These are phyloP conservation scores for Spraguea lophii DNA, from an alignment of 371 early-diverging fungal genomes.

Conservation along the genomic window DNA sequence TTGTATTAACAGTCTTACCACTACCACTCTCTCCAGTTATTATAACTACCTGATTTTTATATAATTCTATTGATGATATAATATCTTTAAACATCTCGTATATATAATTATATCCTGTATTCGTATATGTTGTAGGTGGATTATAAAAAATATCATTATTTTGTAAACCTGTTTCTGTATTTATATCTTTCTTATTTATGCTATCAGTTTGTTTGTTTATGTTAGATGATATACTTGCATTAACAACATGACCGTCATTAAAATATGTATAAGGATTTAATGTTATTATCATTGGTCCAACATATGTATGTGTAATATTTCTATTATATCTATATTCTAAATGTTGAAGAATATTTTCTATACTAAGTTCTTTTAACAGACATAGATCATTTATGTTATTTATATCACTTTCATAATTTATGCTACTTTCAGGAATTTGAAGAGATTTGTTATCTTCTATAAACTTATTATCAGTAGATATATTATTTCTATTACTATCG, in stretches of 20 bases:
- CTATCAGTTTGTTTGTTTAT: not conserved
- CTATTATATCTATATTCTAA: constrained; percentile 28
- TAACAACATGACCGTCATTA: not conserved
- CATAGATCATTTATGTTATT: no score
- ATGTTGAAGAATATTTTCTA: not conserved
- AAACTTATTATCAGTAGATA: no score
- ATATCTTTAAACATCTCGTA: no score
- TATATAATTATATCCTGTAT: no score
- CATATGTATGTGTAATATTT: constrained; percentile 32
- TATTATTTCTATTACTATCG: no score
- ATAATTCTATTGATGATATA: no score
- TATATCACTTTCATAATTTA: no score
- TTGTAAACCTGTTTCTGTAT: not conserved
- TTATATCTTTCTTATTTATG: not conserved
- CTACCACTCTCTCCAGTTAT: constrained; percentile 45
- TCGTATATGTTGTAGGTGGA: no score
- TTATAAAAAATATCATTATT: no score
- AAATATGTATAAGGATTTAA: constrained; percentile 39
- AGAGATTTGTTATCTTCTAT: no score
- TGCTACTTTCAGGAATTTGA: no score
- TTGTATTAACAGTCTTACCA: constrained; percentile 45
- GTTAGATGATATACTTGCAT: not conserved
- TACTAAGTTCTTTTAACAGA: no score
- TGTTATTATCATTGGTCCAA: constrained; percentile 35
- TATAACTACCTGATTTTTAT: constrained; percentile 33